phyloP scores from a whole-genome alignment of 202 grass and related monocot genomes.

The Saccharum hybrid region DNA sequence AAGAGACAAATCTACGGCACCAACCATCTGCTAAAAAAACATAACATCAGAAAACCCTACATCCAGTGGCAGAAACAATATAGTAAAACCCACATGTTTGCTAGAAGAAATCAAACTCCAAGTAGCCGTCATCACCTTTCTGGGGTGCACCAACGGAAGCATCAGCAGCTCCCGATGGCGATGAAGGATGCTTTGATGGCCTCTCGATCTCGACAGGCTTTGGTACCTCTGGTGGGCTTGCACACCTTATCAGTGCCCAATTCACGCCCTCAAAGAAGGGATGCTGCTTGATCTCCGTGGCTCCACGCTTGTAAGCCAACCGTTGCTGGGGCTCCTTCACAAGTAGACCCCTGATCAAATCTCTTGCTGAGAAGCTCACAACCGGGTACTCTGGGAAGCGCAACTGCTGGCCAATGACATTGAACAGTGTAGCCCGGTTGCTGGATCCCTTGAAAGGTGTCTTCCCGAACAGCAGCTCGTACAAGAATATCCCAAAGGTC shows the following conservation, averaged over 20 bases:
- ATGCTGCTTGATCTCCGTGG: conserved; percentile 84
- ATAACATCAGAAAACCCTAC: conserved; percentile 29
- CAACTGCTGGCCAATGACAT: conserved; percentile 75
- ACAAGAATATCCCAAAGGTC: conserved; percentile 84
- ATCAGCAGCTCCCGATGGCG: conserved; percentile 27
- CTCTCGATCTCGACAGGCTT: conserved; percentile 57
- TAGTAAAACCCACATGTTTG: conserved; percentile 28
- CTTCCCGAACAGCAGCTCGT: conserved; percentile 77
- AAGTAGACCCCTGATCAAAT: conserved; percentile 72
- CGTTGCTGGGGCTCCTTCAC: conserved; percentile 76
- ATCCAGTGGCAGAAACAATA: conserved; percentile 41
- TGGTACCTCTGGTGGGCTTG: conserved; percentile 75
- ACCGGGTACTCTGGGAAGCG: conserved; percentile 70
- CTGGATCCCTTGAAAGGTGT: conserved; percentile 81
- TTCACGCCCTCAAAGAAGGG: conserved; percentile 78
- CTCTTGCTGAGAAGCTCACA: conserved; percentile 66
- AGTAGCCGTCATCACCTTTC: conserved; percentile 45
- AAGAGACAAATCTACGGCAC: conserved; percentile 38
- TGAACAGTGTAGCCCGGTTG: conserved; percentile 79
- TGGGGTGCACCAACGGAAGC: conserved; percentile 2
- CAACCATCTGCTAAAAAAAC: conserved; percentile 35
- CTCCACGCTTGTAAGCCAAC: conserved; percentile 68
- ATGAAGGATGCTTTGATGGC: conserved; percentile 38
- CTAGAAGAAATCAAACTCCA: conserved; percentile 67
- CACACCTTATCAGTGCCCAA: conserved; percentile 80